Base-by-base conservation (phyloP, 768 basidiomycete genomes). In the Trametes meyenii region DNA sequence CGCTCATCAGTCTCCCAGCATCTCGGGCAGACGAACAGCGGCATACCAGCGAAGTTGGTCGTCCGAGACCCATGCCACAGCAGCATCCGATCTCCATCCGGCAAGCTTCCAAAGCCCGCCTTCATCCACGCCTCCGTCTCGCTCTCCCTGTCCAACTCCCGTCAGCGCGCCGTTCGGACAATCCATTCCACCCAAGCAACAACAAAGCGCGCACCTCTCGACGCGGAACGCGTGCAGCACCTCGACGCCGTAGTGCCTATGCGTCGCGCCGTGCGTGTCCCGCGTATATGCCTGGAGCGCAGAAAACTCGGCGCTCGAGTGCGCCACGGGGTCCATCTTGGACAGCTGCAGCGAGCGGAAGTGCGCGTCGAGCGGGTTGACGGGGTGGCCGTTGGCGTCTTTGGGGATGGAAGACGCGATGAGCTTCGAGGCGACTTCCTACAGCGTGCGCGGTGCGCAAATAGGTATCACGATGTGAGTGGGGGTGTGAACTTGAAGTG, bases 51-150 rank as follows among this genome's bases (percentile, higher is more conserved):
- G 70, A 86, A 87, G 67, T 87, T 86, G 26, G 85, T 86, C 4
- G 83, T 79, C 29, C 85, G 72, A 33, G 83, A 85, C 11, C 85
- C 85, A 63, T 87, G 85, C 85, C 85, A 87, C 43, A 87, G 72
- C 40, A 87, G 73, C 59, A 85, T 70, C 12, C 84, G 76, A 38
- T 86, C 81, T 38, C 85, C 84, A 40, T 78, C 74, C 2, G 55
- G 67, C 16, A 83, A 71, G 16, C 75, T 68, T 54, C 78, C 74
- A 53, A 74, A 81, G 12, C 83, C 82, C 29, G 73, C 78, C n/a
- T 76, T 70, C n/a, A 71, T 73, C 78, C 79, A 87, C 5, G 71
- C 71, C 23, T 75, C 66, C 21, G 70, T 72, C 66, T 81, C 79
- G 21, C 60, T 61, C 55, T 75, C 66, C 50, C 77, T 76, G 52